Percentiles rank a stretch among this genome's conserved stretches.
These are phyloP conservation scores for Collybiopsis confluens DNA, from an alignment of 768 basidiomycete species.

Conservation along the genomic window DNA sequence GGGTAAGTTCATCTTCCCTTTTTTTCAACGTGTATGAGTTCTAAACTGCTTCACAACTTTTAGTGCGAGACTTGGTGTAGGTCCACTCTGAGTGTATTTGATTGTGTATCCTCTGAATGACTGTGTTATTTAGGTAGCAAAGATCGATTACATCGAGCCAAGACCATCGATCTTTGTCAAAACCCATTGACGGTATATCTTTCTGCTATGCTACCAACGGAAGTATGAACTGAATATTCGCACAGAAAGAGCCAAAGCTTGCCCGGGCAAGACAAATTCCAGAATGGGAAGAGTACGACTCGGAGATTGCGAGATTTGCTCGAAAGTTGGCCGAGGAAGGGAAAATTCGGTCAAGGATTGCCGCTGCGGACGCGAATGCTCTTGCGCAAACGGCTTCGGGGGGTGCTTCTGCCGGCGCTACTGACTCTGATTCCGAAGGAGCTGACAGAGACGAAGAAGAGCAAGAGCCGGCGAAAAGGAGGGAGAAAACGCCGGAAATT, in stretches of 20 bases:
- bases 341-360: conserved; percentile 61
- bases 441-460: neutral
- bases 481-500: neutral
- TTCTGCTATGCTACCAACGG: neutral
- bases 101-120: neutral
- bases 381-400: conserved; percentile 45
- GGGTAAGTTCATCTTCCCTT: conserved; percentile 50
- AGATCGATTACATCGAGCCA: conserved; percentile 74
- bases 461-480: neutral
- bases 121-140: conserved; percentile 57
- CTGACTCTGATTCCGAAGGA: neutral
- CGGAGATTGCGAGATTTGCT: conserved; percentile 83
- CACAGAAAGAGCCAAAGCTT: conserved; percentile 94
- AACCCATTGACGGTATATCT: conserved; percentile 84
- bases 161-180: conserved; percentile 94
- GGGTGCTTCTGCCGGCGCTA: neutral
- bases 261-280: conserved; percentile 91
- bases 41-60: conserved; percentile 4
- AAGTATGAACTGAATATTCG: neutral
- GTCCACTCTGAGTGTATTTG: conserved; percentile 19
- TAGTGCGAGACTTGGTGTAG: conserved; percentile 99
- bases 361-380: conserved; percentile 64
- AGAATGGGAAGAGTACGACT: conserved; percentile 95
- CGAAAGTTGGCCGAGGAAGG: conserved; percentile 67
- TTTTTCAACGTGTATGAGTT: neutral